These are phyloP conservation scores for Phytomonas francai DNA, from an alignment of 208 protist genomes.

Conservation along the genomic window DNA sequence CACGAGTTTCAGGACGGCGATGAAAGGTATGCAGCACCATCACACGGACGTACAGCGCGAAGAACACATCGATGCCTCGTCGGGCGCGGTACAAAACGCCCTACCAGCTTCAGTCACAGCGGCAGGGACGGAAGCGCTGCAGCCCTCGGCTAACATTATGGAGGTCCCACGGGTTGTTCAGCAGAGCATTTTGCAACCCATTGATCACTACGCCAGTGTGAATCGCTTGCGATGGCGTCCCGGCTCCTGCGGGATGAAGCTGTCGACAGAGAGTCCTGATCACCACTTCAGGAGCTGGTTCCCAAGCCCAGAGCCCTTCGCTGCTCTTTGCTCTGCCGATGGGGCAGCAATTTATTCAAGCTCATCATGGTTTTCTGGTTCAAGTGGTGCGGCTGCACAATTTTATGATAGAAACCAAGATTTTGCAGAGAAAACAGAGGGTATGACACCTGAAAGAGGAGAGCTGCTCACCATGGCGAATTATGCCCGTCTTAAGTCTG, in stretches of 20 bases:
- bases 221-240: constrained; percentile 62
- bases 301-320: not conserved
- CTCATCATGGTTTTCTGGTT: not conserved
- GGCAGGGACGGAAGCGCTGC: not conserved
- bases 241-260: constrained; percentile 13
- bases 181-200: constrained; percentile 38
- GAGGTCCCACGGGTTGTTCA: constrained; percentile 20
- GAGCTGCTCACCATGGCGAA: constrained; percentile 1
- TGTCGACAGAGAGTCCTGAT: not conserved
- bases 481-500: constrained; percentile 7
- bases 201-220: constrained; percentile 61
- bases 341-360: not conserved
- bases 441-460: not conserved
- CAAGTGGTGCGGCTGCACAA: not conserved
- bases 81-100: not conserved
- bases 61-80: not conserved
- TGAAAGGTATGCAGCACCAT: not conserved
- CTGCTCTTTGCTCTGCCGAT: not conserved
- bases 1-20: not conserved
- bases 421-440: not conserved
- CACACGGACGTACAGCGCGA: not conserved
- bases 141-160: constrained; percentile 3
- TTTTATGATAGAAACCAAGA: not conserved
- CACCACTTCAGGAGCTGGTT: not conserved
- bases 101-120: not conserved